Evolutionary conservation across 345 rosid species (phyloP).

Genomic region (Gossypium stocksii): DNA sequence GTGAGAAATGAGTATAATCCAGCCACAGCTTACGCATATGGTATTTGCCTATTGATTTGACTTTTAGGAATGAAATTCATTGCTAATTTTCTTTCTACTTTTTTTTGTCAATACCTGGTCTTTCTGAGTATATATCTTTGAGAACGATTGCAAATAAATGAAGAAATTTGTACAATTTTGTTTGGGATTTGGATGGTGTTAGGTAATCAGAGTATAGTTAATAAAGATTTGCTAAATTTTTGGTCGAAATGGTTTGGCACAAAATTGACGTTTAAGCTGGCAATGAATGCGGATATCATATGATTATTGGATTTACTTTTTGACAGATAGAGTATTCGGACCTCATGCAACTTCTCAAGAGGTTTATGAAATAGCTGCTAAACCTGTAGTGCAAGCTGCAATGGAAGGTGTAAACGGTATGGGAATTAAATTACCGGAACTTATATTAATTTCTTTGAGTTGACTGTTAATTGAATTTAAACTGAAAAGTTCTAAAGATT

Average conservation of each 20-base stretch:
- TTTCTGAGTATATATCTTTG: not conserved
- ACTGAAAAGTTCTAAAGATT: not conserved
- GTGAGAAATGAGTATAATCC: constrained; percentile 88
- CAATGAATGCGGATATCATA: not conserved
- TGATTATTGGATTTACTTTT: constrained; percentile 8
- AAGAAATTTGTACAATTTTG: not conserved
- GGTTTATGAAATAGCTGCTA: constrained; percentile 94
- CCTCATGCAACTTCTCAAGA: constrained; percentile 68
- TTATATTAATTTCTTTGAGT: not conserved
- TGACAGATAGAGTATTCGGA: constrained; percentile 88
- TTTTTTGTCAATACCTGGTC: not conserved
- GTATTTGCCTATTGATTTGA: constrained; percentile 30
- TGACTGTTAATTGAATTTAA: not conserved
- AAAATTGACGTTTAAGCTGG: not conserved
- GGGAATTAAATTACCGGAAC: constrained; percentile 11
- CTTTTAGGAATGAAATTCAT: not conserved
- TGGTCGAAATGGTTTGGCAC: not conserved
- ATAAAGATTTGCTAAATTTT: not conserved
- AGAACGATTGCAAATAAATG: not conserved
- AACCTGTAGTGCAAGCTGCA: constrained; percentile 91
- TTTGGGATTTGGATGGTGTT: not conserved
- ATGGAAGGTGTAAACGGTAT: constrained; percentile 99
- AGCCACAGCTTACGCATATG: constrained; percentile 86
- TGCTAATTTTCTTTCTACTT: not conserved
- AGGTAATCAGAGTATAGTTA: not conserved